Base-by-base conservation (phyloP, 148 eudicot species). In the Cornus controversa region DNA sequence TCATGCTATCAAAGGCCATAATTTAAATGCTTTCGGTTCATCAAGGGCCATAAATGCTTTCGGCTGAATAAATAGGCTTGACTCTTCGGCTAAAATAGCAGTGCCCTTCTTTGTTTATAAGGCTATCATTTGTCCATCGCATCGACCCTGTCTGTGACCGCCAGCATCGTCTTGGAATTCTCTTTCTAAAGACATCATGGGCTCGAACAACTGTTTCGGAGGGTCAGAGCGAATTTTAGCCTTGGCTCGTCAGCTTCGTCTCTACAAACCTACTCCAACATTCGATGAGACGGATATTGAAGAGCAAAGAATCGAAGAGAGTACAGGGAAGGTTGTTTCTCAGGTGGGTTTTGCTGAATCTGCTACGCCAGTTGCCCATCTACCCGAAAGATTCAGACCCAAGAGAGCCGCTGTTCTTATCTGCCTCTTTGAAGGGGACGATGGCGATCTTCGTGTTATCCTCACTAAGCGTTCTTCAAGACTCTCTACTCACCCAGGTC, bases 401-500 rank as follows among this genome's bases (percentile, higher is more conserved):
- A 83, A 83, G 74, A 86, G 85, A 67, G 93, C 88, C 16, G 91
- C 93, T 78, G 91, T 90, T 71, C 90, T 90, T 69, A 57, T 90
- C 23, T 90, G 93, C 78, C 54, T 90, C 4, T 88, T 85, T 78
- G 94, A 93, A 86, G 96, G 76, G 25, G 85, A 79, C 60, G 10
- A 73, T 72, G 91, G 91, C 11, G 85, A 85, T 69, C 79, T 93
- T 28, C 82, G 93, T 40, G 97, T 95, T 4, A 90, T 95, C 84
- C 94, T 93, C 69, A 95, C 99, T 31, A 93, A 87, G 77, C 79
- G 99, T 22, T 93, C 97, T 74, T 93, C 94, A 7, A 84, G 27
- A 64, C 86, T 95, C 37, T 93, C 99, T 22, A 84, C 97, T 84
- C 93, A 91, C 77, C 85, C 98, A 37, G 96, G 98, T 93, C 70